phyloP scores from a whole-genome alignment of 1,139 yeast genomes.

The Yamadazyma oceani region DNA sequence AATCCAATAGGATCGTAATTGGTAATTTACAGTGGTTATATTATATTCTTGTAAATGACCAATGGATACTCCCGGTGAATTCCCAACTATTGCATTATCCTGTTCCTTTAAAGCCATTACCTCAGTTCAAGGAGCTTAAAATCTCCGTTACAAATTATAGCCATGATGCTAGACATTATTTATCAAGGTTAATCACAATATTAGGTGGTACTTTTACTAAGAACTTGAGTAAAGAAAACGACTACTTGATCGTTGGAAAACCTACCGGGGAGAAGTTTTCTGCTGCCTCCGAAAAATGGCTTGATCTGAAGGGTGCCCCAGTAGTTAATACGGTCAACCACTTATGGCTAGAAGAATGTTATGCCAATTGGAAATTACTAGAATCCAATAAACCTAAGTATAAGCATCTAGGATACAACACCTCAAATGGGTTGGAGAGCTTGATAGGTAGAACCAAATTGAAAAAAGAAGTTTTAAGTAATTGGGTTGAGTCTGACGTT shows the following conservation, averaged over 20 bases:
- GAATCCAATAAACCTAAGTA: slow-evolving; percentile 46
- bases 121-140: slow-evolving; percentile 50
- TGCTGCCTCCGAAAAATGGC: slow-evolving; percentile 68
- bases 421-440: slow-evolving; percentile 35
- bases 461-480: slow-evolving; percentile 37
- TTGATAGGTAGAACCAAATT: slow-evolving; percentile 54
- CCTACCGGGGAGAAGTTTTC: slow-evolving; percentile 72
- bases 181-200: slow-evolving; percentile 61
- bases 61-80: slow-evolving; percentile 57
- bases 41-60: slow-evolving; percentile 54
- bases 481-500: slow-evolving; percentile 38
- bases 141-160: slow-evolving; percentile 78
- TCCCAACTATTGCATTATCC: slow-evolving; percentile 72
- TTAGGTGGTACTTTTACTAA: slow-evolving; percentile 80
- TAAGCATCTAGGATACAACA: slow-evolving; percentile 35
- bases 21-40: slow-evolving; percentile 80
- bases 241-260: slow-evolving; percentile 70
- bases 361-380: slow-evolving; percentile 56
- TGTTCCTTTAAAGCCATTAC: slow-evolving; percentile 51
- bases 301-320: slow-evolving; percentile 24
- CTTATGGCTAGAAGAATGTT: slow-evolving; percentile 88
- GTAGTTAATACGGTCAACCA: slow-evolving; percentile 66
- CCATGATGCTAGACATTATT: slow-evolving; percentile 78
- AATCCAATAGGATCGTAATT: slow-evolving; percentile 34
- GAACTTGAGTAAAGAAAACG: slow-evolving; percentile 63